Base-by-base conservation (phyloP, 164 flowering plant genomes). In the Liquidambar formosana region DNA sequence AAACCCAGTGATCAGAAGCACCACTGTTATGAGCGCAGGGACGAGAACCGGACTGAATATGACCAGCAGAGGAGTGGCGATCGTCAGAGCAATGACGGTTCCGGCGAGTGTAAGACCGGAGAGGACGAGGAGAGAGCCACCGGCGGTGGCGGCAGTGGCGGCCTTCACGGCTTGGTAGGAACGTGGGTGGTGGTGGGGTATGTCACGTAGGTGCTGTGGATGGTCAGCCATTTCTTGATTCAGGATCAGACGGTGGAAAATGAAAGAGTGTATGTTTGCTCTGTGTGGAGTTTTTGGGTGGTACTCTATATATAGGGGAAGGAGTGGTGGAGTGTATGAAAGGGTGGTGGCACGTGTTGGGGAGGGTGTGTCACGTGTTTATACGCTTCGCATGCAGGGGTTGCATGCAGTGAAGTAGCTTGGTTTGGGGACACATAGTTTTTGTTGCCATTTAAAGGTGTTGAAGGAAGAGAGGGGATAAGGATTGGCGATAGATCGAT, bases 21-120 rank as follows among this genome's bases (percentile, higher is more conserved):
- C 58, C 3, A 68, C 74, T 1, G 83, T 57, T 28, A 85, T 77
- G 1, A 75, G 75, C 5, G 88, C 88, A 9, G 88, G 88, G 21
- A 78, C 84, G 2, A 81, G 71, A 19, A 81, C 79, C 5, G 84
- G 84, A 15, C 84, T 81, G 76, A 78, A 81, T 3, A 81, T 64
- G 23, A 85, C 83, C 38, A 85, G 69, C 25, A 85, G 77, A 8
- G 88, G 86, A 4, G 88, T 85, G 43, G 78, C 83, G 0, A 83
- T 57, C 16, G 78, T 75, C 11, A 85, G 70, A 0, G 72, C 83
- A 3, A 85, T 74, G 54, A 82, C 88, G 3, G 86, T 81, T 5
- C 75, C 86, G 13, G 75, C 79, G 0, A 85, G 84, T 26, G 78
- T 76, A 63, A 85, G 69, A 9, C 84, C 87, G 21, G 89, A 76